Percentiles rank a stretch among this genome's conserved stretches.
phyloP scores from a whole-genome alignment of 2,329 filamentous ascomycete species.

The Bertia moriformis region DNA sequence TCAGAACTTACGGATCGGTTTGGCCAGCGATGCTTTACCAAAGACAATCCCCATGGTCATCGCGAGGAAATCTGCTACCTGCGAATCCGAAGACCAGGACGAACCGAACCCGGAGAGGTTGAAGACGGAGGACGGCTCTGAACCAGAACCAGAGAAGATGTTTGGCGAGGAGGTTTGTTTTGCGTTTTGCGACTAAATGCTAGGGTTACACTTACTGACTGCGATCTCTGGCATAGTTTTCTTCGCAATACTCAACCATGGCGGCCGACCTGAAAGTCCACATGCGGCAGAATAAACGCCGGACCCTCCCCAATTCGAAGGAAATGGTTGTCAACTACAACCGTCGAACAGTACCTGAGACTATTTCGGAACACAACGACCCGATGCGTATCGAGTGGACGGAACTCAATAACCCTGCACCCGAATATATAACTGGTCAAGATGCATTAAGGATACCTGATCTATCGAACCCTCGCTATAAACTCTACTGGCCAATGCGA shows the following conservation, averaged over 20 bases:
- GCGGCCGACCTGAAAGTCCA: conserved; percentile 50
- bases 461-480: conserved; percentile 51
- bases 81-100: conserved; percentile 38
- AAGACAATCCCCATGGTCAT: conserved; percentile 63
- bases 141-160: neutral
- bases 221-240: conserved; percentile 47
- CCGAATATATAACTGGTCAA: conserved; percentile 41
- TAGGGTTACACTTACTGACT: too few species aligned
- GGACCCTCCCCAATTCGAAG: conserved; percentile 61
- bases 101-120: conserved; percentile 2
- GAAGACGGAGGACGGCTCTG: neutral
- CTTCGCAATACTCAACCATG: conserved; percentile 42
- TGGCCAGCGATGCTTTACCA: conserved; percentile 57
- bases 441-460: conserved; percentile 58
- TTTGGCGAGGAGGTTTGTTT: neutral
- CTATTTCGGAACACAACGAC: conserved; percentile 61
- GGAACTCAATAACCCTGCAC: conserved; percentile 30
- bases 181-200: neutral
- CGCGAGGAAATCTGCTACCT: conserved; percentile 42
- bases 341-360: conserved; percentile 44
- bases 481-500: conserved; percentile 54
- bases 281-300: conserved; percentile 56
- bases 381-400: conserved; percentile 62
- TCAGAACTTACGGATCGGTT: conserved; percentile 56
- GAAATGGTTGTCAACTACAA: conserved; percentile 64